phyloP scores from a whole-genome alignment of 495 filamentous ascomycete species.

The Penicillium diatomitis region DNA sequence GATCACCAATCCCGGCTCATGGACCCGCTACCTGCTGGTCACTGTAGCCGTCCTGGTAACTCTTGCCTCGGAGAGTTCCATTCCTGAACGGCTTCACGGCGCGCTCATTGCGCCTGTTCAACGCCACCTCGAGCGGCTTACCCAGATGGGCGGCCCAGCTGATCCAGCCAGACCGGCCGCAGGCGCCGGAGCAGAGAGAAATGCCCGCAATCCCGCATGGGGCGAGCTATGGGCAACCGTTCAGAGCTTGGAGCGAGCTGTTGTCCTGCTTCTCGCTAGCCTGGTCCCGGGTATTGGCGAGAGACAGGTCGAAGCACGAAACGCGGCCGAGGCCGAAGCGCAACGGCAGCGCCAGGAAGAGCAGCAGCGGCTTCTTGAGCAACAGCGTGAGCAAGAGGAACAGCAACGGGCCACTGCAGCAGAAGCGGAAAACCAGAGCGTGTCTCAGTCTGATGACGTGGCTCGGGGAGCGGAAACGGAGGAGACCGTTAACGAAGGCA shows the following conservation, averaged over 20 bases:
- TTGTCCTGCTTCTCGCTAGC: constrained; percentile 78
- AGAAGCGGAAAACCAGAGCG: neutral
- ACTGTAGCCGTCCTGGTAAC: constrained; percentile 47
- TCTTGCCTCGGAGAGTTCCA: constrained; percentile 56
- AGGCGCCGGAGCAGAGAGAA: neutral
- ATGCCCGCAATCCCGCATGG: neutral
- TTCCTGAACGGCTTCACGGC: constrained; percentile 49
- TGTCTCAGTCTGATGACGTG: neutral
- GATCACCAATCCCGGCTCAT: constrained; percentile 64
- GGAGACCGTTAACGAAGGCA: neutral
- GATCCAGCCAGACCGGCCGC: constrained; percentile 18
- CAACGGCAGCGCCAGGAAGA: constrained; percentile 36
- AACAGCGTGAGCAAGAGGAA: constrained; percentile 1
- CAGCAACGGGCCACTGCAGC: neutral
- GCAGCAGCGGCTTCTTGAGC: constrained; percentile 8
- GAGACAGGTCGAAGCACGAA: constrained; percentile 63
- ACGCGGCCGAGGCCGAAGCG: constrained; percentile 51
- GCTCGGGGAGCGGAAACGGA: neutral
- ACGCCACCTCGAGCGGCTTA: constrained; percentile 61
- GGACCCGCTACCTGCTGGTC: constrained; percentile 59
- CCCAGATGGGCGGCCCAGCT: constrained; percentile 40
- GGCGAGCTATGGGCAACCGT: constrained; percentile 35
- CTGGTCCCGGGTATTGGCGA: constrained; percentile 80
- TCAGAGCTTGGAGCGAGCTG: constrained; percentile 59
- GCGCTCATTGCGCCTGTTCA: constrained; percentile 53